phyloP scores from a whole-genome alignment of 306 rosid genomes.

The Alnus glutinosa region DNA sequence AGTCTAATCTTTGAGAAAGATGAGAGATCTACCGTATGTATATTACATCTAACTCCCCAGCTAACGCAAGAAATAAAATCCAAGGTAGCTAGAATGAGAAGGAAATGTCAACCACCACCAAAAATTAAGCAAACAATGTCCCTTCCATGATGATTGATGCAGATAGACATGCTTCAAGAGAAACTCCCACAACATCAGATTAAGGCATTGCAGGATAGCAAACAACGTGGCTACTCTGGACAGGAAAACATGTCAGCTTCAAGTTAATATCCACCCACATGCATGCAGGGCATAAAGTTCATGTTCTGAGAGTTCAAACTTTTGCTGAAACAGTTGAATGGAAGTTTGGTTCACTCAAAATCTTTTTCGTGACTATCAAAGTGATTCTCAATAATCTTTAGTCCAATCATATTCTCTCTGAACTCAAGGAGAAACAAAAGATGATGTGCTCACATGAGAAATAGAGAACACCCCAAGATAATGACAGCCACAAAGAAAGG shows the following conservation, averaged over 20 bases:
- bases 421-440: background rate
- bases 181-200: conserved; percentile 1
- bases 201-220: background rate
- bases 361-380: background rate
- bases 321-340: background rate
- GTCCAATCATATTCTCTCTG: background rate
- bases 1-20: background rate
- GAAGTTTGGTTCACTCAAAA: background rate
- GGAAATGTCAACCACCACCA: conserved; percentile 3
- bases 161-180: conserved; percentile 6
- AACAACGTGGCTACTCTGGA: conserved; percentile 6
- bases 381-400: background rate
- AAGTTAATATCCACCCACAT: background rate
- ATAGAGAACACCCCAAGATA: background rate
- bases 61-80: background rate
- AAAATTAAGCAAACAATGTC: background rate
- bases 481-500: background rate
- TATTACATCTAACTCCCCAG: background rate
- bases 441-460: background rate
- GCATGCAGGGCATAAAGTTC: background rate
- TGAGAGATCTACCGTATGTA: background rate
- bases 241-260: background rate
- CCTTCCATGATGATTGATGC: conserved; percentile 6
- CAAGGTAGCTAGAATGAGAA: background rate
- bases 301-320: background rate